These are phyloP conservation scores for Termitomyces eurrhizus DNA, from an alignment of 768 basidiomycete genomes.

Conservation along the genomic window DNA sequence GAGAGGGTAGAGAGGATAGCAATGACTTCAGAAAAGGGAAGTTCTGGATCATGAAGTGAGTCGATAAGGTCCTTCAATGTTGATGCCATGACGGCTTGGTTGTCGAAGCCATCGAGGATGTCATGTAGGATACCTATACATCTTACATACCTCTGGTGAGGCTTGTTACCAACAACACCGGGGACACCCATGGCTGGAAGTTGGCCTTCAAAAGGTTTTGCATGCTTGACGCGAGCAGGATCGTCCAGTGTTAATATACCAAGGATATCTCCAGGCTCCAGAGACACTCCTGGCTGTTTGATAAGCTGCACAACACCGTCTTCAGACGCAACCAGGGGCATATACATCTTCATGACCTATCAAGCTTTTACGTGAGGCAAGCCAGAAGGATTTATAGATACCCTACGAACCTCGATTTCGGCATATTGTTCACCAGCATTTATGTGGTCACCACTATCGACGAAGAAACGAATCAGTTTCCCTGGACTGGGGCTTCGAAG, in stretches of 20 bases:
- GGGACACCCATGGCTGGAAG: slow-evolving; percentile 86
- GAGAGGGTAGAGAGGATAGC: slow-evolving; percentile 85
- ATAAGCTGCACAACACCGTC: slow-evolving; percentile 93
- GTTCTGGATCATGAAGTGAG: slow-evolving; percentile 77
- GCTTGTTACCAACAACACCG: slow-evolving; percentile 81
- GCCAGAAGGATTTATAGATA: not conserved
- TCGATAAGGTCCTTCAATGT: slow-evolving; percentile 85
- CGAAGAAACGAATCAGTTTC: slow-evolving; percentile 90
- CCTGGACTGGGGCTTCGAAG: slow-evolving; percentile 94
- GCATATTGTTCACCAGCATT: slow-evolving; percentile 96
- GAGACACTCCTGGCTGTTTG: slow-evolving; percentile 96
- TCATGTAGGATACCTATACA: slow-evolving; percentile 78
- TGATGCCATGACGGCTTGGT: slow-evolving; percentile 83
- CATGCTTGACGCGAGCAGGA: slow-evolving; percentile 93
- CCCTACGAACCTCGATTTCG: slow-evolving; percentile 80
- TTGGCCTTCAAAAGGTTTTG: slow-evolving; percentile 96
- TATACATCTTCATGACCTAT: slow-evolving; percentile 99
- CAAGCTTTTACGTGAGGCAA: slow-evolving; percentile 1
- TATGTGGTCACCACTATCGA: slow-evolving; percentile 97
- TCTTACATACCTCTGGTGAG: slow-evolving; percentile 79
- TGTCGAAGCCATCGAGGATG: slow-evolving; percentile 95
- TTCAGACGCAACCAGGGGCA: slow-evolving; percentile 93
- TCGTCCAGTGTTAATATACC: slow-evolving; percentile 97
- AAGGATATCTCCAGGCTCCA: slow-evolving; percentile 95
- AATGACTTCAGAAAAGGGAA: slow-evolving; percentile 83